Evolutionary conservation across 2,329 filamentous ascomycete species (phyloP).

Genomic region (Penicillium sp.): DNA sequence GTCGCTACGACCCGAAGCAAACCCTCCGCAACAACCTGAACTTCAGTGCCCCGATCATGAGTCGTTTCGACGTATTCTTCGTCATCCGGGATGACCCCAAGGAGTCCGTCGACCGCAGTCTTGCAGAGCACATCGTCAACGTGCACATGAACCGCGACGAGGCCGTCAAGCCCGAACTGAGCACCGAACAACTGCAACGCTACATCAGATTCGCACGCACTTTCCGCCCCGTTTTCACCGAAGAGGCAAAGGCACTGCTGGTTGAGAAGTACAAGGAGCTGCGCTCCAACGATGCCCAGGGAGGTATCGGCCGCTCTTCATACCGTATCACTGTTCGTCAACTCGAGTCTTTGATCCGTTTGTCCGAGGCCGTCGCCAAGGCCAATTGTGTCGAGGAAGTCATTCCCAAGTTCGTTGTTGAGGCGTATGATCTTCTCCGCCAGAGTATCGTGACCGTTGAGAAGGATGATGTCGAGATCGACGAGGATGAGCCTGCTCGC

Average conservation of each 20-base stretch:
- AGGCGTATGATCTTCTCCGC: constrained; percentile 84
- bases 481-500: constrained; percentile 64
- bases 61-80: constrained; percentile 97
- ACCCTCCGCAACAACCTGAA: constrained; percentile 94
- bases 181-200: constrained; percentile 90
- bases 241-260: constrained; percentile 77
- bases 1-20: constrained; percentile 91
- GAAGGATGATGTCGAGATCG: constrained; percentile 93
- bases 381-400: constrained; percentile 94
- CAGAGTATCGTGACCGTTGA: constrained; percentile 98
- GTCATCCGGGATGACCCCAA: constrained; percentile 97
- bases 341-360: constrained; percentile 88
- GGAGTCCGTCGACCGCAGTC: constrained; percentile 80
- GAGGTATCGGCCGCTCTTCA: constrained; percentile 87
- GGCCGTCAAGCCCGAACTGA: constrained; percentile 87
- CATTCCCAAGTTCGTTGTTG: constrained; percentile 75
- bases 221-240: constrained; percentile 87
- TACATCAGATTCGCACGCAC: constrained; percentile 96
- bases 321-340: constrained; percentile 98
- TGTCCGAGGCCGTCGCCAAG: constrained; percentile 97
- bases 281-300: constrained; percentile 86
- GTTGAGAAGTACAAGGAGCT: constrained; percentile 96
- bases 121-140: constrained; percentile 90
- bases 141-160: constrained; percentile 91
- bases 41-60: constrained; percentile 99